phyloP scores from a whole-genome alignment of 495 filamentous ascomycete species.

The Apodospora peruviana region DNA sequence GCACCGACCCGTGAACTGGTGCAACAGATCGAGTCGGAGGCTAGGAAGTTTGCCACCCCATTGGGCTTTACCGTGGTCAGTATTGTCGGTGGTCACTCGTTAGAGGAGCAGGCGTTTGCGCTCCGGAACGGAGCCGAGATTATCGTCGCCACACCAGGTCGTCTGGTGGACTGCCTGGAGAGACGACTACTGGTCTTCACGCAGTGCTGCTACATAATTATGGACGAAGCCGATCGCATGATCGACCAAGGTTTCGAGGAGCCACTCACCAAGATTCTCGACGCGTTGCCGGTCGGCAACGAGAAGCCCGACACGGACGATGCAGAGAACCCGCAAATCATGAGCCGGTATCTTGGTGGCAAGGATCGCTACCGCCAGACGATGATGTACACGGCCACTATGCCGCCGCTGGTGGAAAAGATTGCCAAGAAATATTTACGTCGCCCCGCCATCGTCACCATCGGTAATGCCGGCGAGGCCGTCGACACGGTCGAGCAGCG shows the following conservation, averaged over 20 bases:
- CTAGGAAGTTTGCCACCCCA: conserved; percentile 85
- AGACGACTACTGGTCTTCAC: conserved; percentile 83
- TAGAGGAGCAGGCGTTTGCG: conserved; percentile 92
- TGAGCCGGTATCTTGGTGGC: conserved; percentile 76
- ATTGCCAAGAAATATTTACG: conserved; percentile 96
- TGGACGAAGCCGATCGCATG: conserved; percentile 98
- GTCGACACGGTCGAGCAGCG: conserved; percentile 98
- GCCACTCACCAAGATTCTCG: conserved; percentile 95
- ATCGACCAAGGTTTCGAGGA: conserved; percentile 98
- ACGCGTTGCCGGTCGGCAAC: conserved; percentile 91
- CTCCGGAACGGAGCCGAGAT: conserved; percentile 96
- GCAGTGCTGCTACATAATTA: conserved; percentile 96
- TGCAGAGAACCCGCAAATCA: conserved; percentile 78
- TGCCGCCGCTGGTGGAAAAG: conserved; percentile 89
- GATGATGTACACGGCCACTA: conserved; percentile 99
- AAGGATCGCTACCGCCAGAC: conserved; percentile 93
- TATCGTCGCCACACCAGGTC: conserved; percentile 95
- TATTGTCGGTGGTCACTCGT: conserved; percentile 92
- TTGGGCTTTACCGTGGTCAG: conserved; percentile 94
- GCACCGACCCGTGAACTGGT: conserved; percentile 98
- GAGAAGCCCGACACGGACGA: conserved; percentile 96
- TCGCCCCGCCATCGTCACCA: conserved; percentile 88
- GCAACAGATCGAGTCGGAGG: conserved; percentile 95
- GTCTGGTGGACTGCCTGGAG: conserved; percentile 96
- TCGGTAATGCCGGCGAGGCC: conserved; percentile 93